A percentile compares a stretch with the other conserved stretches of the same genome.
Conservation (phyloP, 805 yeast genomes). For the Candida maltosa region DNA sequence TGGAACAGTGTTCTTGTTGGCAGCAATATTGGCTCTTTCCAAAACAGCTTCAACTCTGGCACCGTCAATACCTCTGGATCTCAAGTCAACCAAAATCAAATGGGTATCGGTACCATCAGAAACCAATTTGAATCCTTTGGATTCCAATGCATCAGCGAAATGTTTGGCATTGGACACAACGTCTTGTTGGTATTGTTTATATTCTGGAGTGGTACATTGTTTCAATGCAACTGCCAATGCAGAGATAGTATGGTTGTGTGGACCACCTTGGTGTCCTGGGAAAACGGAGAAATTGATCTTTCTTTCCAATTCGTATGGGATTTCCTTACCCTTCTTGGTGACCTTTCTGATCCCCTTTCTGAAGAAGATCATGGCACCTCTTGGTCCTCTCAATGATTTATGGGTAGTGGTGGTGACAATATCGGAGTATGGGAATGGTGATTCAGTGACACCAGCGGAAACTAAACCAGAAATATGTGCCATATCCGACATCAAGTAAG, state of each 20-base stretch:
- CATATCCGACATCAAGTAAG: slow-evolving; percentile 95
- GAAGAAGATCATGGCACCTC: slow-evolving; percentile 99
- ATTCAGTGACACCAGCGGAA: slow-evolving; percentile 92
- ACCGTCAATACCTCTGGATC: slow-evolving; percentile 90
- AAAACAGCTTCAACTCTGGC: slow-evolving; percentile 95
- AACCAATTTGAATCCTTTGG: slow-evolving; percentile 75
- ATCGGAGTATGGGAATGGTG: slow-evolving; percentile 96
- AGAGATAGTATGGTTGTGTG: slow-evolving; percentile 98
- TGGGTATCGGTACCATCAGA: slow-evolving; percentile 97
- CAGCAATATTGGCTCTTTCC: slow-evolving; percentile 91
- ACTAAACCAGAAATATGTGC: slow-evolving; percentile 97
- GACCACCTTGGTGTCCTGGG: slow-evolving; percentile 99
- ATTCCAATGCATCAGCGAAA: slow-evolving; percentile 70
- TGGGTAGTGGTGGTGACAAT: slow-evolving; percentile 98
- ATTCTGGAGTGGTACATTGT: slow-evolving; percentile 90
- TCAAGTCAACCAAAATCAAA: slow-evolving; percentile 86
- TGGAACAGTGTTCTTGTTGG: slow-evolving; percentile 96
- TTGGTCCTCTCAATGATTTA: slow-evolving; percentile 97
- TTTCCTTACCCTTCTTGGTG: slow-evolving; percentile 87
- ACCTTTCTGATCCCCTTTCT: slow-evolving; percentile 91
- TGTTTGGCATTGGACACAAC: slow-evolving; percentile 86
- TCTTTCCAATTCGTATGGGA: slow-evolving; percentile 86
- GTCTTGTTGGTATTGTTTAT: slow-evolving; percentile 82
- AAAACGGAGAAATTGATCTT: slow-evolving; percentile 96
- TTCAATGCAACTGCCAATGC: slow-evolving; percentile 96